A percentile compares a stretch with the other conserved stretches of the same genome.
Conservation (phyloP, 805 yeast genomes). For the Saturnispora mendoncae region DNA sequence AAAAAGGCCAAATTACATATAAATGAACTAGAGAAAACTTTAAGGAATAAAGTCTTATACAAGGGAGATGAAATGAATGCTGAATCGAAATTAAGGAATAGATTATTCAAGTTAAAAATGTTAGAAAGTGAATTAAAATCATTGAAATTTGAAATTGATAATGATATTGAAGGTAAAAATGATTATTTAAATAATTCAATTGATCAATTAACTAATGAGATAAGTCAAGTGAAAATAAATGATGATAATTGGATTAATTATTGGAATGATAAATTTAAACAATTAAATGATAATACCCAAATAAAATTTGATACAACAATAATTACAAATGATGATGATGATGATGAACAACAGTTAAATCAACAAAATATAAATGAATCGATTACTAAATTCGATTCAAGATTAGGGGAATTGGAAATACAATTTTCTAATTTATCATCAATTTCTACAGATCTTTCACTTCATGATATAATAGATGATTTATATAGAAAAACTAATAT, state of each 20-base stretch:
- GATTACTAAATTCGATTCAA: conserved; percentile 9
- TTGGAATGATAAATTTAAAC: conserved; percentile 9
- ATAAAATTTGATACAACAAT: background rate
- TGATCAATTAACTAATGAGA: conserved; percentile 4
- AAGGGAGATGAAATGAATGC: background rate
- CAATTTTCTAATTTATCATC: background rate
- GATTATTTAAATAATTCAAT: conserved; percentile 1
- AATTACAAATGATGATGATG: background rate
- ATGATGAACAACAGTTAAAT: background rate
- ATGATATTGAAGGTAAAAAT: conserved; percentile 3
- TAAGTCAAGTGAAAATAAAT: background rate
- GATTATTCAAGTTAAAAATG: conserved; percentile 9
- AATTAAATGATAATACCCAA: background rate
- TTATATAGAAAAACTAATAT: conserved; percentile 19
- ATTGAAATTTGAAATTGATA: conserved; percentile 11
- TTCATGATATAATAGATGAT: conserved; percentile 23
- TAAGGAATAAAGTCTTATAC: conserved; percentile 2
- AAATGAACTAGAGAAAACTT: conserved; percentile 7
- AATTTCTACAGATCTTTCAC: conserved; percentile 8
- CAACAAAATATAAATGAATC: background rate
- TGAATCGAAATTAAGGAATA: background rate
- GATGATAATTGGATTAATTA: conserved; percentile 7
- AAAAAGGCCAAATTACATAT: conserved; percentile 1
- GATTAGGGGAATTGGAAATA: conserved; percentile 15
- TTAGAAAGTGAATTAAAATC: conserved; percentile 11